Conservation (phyloP, 2,329 filamentous ascomycete species). For the Neopestalotiopsis sp. region DNA sequence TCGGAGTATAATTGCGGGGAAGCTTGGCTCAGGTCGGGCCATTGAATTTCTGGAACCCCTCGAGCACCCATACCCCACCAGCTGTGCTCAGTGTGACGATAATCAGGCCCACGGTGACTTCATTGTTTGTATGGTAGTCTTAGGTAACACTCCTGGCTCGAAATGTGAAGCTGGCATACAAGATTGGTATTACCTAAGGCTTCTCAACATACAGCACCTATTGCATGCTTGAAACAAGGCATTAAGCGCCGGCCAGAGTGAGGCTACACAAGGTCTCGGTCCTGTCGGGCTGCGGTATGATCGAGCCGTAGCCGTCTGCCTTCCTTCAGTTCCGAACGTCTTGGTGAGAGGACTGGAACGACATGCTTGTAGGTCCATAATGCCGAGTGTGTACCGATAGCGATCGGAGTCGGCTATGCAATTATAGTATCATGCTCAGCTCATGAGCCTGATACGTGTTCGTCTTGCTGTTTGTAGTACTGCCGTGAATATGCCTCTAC, state of each 20-base stretch:
- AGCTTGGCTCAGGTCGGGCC: background rate
- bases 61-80: background rate
- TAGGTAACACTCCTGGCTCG: background rate
- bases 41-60: background rate
- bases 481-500: background rate
- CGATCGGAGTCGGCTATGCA: background rate
- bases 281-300: background rate
- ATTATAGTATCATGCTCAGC: background rate
- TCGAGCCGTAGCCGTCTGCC: background rate
- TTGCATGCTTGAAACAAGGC: background rate
- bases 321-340: background rate
- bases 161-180: background rate
- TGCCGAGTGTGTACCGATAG: constrained; percentile 2
- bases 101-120: constrained; percentile 6
- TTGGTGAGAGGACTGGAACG: background rate
- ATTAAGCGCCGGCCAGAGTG: background rate
- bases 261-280: background rate
- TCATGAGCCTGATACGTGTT: background rate
- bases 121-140: background rate
- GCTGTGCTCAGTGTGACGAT: background rate
- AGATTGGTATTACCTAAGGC: too few relatives aligned
- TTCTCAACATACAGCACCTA: too few relatives aligned
- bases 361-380: background rate
- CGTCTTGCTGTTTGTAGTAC: background rate
- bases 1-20: constrained; percentile 12